Conservation (phyloP, 2,329 filamentous ascomycete genomes). For the Colletotrichum liriopes region DNA sequence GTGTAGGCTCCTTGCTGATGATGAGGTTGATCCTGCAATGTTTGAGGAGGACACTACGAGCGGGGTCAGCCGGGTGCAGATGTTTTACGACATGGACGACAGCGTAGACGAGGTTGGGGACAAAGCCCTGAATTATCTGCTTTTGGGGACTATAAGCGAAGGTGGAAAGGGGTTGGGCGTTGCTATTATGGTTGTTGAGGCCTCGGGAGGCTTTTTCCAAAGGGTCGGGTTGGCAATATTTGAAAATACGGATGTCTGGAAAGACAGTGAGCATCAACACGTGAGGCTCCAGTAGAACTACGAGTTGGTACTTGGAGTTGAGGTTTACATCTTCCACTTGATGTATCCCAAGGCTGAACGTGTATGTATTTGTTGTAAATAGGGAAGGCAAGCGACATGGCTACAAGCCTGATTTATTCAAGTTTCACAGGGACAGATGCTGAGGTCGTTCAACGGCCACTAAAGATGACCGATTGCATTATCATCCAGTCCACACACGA, state of each 20-base stretch:
- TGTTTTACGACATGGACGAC: constrained; percentile 7
- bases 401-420: not conserved
- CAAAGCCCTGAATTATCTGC: not conserved
- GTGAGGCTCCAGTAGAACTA: not conserved
- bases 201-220: not conserved
- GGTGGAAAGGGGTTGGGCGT: not conserved
- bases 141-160: not conserved
- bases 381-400: not conserved
- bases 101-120: not conserved
- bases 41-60: constrained; percentile 11
- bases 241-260: not conserved
- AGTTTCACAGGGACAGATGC: not conserved
- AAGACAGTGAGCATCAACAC: not conserved
- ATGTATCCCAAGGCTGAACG: not conserved
- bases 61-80: not conserved
- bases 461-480: not conserved
- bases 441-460: constrained; percentile 2
- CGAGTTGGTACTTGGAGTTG: not conserved
- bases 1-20: not conserved
- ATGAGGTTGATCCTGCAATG: not conserved
- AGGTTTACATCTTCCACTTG: not conserved
- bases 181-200: constrained; percentile 17
- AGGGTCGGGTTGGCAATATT: constrained; percentile 20
- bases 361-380: too few species aligned
- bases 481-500: constrained; percentile 10